Evolutionary conservation across 2,329 filamentous ascomycete genomes (phyloP).

Genomic region (Harringtonia aguacate): DNA sequence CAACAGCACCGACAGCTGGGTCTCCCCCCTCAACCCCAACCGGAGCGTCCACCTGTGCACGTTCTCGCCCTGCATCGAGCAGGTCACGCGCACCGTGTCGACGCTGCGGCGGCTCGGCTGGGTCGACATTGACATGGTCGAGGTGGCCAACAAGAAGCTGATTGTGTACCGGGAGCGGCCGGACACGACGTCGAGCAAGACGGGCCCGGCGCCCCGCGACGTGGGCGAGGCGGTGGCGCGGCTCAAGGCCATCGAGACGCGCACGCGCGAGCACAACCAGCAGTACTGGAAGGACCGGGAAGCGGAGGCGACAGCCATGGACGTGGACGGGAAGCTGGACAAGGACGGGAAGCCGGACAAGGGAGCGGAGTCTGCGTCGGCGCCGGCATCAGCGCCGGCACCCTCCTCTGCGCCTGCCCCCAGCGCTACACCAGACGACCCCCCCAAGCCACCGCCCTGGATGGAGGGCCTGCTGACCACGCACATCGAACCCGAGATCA

Average conservation of each 20-base stretch:
- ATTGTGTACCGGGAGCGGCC: conserved; percentile 75
- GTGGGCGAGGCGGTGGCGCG: conserved; percentile 71
- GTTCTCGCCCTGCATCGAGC: conserved; percentile 95
- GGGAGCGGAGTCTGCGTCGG: conserved; percentile 28
- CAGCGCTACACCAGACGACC: too few species aligned
- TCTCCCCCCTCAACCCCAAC: conserved; percentile 59
- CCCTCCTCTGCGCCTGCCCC: too few species aligned
- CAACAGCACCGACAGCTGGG: conserved; percentile 32
- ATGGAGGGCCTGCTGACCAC: conserved; percentile 70
- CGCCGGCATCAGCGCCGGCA: neutral
- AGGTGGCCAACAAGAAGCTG: conserved; percentile 68
- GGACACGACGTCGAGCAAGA: conserved; percentile 49
- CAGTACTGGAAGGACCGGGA: conserved; percentile 9
- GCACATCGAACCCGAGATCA: conserved; percentile 76
- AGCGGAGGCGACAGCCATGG: conserved; percentile 8
- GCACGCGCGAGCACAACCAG: conserved; percentile 48
- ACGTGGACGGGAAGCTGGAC: conserved; percentile 13
- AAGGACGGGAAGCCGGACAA: conserved; percentile 6
- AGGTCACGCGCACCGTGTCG: conserved; percentile 78
- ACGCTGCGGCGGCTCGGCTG: conserved; percentile 72
- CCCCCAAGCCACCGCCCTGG: conserved; percentile 29
- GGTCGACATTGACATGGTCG: conserved; percentile 89
- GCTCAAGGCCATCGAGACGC: conserved; percentile 61
- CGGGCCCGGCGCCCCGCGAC: conserved; percentile 58
- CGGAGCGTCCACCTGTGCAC: conserved; percentile 73